Percentiles rank a stretch among this genome's conserved stretches.
phyloP scores from a whole-genome alignment of 148 eudicot species.

The Pouteria glomerata region DNA sequence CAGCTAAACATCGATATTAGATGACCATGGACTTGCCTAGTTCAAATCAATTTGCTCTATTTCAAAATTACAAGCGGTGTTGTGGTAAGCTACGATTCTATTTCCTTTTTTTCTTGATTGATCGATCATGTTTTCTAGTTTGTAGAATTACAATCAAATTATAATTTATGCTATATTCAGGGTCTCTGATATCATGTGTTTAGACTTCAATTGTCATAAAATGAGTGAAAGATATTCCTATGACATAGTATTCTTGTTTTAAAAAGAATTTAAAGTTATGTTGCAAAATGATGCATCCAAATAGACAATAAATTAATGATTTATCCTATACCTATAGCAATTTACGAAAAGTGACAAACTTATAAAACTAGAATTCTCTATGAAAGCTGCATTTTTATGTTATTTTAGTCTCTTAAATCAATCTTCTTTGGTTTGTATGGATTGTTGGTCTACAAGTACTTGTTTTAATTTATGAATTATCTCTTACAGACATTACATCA shows the following conservation, averaged over 20 bases:
- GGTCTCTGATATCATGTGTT: no score
- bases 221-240: no score
- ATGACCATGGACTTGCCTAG: slow-evolving; percentile 19
- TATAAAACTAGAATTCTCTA: not conserved
- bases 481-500: slow-evolving; percentile 46
- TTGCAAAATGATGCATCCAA: not conserved
- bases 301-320: no score
- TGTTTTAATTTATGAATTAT: not conserved
- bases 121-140: no score
- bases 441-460: not conserved
- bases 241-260: not conserved
- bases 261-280: no score
- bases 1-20: not conserved
- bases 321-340: not conserved
- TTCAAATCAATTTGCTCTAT: slow-evolving; percentile 23
- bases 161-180: no score
- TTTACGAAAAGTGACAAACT: no score
- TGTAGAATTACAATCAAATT: no score
- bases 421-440: no score
- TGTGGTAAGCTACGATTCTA: slow-evolving; percentile 26
- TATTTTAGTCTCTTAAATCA: not conserved
- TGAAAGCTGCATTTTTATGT: not conserved
- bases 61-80: slow-evolving; percentile 31
- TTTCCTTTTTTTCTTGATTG: not conserved
- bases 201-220: no score